Evolutionary conservation across 768 basidiomycete species (phyloP).

Genomic region (Crepidotus variabilis): DNA sequence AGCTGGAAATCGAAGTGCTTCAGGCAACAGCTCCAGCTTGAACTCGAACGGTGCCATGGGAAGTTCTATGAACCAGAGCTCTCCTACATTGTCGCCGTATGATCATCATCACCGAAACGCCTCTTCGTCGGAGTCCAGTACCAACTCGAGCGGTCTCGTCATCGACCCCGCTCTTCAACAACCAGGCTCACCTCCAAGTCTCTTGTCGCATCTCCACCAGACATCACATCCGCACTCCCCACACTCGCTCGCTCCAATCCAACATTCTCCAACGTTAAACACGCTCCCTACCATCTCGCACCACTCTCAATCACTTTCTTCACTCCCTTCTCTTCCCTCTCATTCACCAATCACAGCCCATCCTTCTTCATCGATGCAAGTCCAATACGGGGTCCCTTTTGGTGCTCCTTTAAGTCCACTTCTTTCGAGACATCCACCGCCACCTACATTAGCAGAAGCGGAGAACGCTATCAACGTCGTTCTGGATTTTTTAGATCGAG

Average conservation of each 20-base stretch:
- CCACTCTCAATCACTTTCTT: no score
- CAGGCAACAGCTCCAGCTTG: background rate
- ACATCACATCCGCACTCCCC: background rate
- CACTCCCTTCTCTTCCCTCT: no score
- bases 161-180: conserved; percentile 12
- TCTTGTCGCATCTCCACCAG: background rate
- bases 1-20: conserved; percentile 8
- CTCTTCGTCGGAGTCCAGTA: background rate
- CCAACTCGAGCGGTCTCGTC: background rate
- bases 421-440: background rate
- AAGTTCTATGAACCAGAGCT: background rate
- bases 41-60: background rate
- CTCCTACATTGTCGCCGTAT: conserved; percentile 2
- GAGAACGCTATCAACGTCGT: conserved; percentile 53
- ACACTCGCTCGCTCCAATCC: conserved; percentile 12
- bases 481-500: conserved; percentile 45
- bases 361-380: no score
- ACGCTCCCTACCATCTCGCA: no score
- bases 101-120: conserved; percentile 10
- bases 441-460: conserved; percentile 43
- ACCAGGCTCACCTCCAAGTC: background rate
- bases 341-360: no score
- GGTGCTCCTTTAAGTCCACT: background rate
- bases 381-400: background rate
- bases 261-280: conserved; percentile 13